Base-by-base conservation (phyloP, 176 grass and related monocot species). In the Carex littledalei region DNA sequence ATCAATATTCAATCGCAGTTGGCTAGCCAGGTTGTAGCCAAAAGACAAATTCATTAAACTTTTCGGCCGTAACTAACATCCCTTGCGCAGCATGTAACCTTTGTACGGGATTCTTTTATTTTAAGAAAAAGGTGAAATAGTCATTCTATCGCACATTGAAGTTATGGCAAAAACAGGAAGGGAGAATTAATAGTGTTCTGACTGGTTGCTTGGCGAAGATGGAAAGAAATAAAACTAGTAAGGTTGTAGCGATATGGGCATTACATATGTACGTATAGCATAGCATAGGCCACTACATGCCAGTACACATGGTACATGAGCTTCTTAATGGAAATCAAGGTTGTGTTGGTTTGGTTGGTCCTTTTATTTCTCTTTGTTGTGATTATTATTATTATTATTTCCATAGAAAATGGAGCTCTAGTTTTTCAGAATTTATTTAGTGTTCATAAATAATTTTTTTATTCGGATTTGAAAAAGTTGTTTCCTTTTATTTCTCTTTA, bases 241-340 rank as follows among this genome's bases (percentile, higher is more conserved):
- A 59, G 41, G 70, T 22, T n/a, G 43, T 50, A 41, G 70, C 70
- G 20, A 50, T 50, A 74, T 74, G 70, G 70, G 39, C 70, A 43
- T 26, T 74, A 24, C 20, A 11, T 22, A 21, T 74, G n/a, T 74
- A 12, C n/a, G 21, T 50, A 12, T 74, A 52, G 70, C 70, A 74
- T 74, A 74, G 70, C 70, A 74, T 74, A 74, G 70, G 70, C 43
- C 41, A 54, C 45, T 54, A 72, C 37, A 43, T 72, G 39, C 39
- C 43, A 76, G 72, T 76, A 76, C 72, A 54, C 49, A 76, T 31
- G 72, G 20, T 54, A 76, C 72, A 54, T 54, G 21, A 52, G 21
- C 21, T 52, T 54, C 47, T 76, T 54, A 54, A 49, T 75, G 71
- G 45, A 26, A 75, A 50, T 74, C 70, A 74, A 50, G n/a, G 41